Percentiles rank a stretch among this genome's conserved stretches.
phyloP scores from a whole-genome alignment of 2,329 filamentous ascomycete species.

The Fusarium liriodendri region DNA sequence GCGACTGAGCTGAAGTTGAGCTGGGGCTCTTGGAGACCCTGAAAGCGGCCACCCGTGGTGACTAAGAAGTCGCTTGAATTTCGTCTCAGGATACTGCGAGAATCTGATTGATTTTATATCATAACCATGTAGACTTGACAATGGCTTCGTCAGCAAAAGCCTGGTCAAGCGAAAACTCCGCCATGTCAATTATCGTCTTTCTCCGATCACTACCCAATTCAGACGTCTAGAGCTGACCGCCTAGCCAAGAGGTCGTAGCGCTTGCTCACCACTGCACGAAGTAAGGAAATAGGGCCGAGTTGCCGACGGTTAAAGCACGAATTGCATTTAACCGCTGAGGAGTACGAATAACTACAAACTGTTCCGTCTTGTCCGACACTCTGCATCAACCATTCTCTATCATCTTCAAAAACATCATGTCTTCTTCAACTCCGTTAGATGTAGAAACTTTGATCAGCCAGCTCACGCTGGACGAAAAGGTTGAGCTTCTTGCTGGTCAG shows the following conservation, averaged over 20 bases:
- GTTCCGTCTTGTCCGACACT: not conserved
- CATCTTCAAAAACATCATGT: slow-evolving; percentile 1
- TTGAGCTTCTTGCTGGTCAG: slow-evolving; percentile 35
- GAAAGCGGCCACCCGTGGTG: too few species aligned
- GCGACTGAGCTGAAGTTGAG: too few species aligned
- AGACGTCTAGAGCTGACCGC: not conserved
- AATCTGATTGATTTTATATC: too few species aligned
- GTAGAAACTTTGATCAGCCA: slow-evolving; percentile 26
- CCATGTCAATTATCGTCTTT: not conserved
- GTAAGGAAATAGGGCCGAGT: slow-evolving; percentile 19
- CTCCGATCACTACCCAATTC: not conserved
- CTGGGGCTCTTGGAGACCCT: too few species aligned
- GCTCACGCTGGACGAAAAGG: slow-evolving; percentile 35
- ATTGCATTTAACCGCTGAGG: not conserved
- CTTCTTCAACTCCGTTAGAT: slow-evolving; percentile 1
- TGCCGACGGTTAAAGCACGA: slow-evolving; percentile 29
- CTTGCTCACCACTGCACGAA: not conserved
- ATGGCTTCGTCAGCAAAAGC: not conserved
- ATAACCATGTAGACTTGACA: too few species aligned
- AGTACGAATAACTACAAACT: not conserved
- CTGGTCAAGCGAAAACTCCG: not conserved
- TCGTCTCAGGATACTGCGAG: too few species aligned
- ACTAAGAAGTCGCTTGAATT: too few species aligned
- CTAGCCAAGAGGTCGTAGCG: not conserved
- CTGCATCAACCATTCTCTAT: too few species aligned